phyloP scores from a whole-genome alignment of 148 eudicot genomes.

The Pouteria glomerata region DNA sequence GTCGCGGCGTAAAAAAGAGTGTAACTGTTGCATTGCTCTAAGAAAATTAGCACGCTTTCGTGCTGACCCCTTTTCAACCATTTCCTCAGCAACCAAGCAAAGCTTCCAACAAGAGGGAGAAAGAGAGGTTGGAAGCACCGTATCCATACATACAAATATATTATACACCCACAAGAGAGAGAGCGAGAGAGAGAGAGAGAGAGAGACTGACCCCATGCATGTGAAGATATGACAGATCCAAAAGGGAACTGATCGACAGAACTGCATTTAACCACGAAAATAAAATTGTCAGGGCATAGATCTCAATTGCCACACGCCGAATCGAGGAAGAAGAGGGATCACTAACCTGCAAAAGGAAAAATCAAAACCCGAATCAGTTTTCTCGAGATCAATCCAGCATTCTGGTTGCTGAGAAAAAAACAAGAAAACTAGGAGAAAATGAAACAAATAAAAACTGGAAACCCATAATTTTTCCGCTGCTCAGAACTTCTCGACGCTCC shows the following conservation, averaged over 20 bases:
- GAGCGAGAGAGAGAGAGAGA: background rate
- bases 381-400: background rate
- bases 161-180: background rate
- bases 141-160: background rate
- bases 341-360: conserved; percentile 1
- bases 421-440: background rate
- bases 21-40: too few relatives aligned
- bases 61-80: background rate
- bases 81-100: conserved; percentile 5
- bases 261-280: conserved; percentile 7
- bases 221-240: conserved; percentile 16
- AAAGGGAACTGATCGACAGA: conserved; percentile 1
- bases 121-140: background rate
- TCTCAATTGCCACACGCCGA: background rate
- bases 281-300: conserved; percentile 8
- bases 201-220: conserved; percentile 25
- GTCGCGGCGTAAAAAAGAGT: too few relatives aligned
- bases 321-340: background rate
- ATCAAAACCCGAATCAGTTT: background rate
- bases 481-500: background rate
- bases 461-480: background rate
- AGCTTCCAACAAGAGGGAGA: background rate
- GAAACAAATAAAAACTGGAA: too few relatives aligned
- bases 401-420: background rate
- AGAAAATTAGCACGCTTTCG: too few relatives aligned